Conservation (phyloP, 192 early-diverging fungal species). For the Piromyces sp. region DNA sequence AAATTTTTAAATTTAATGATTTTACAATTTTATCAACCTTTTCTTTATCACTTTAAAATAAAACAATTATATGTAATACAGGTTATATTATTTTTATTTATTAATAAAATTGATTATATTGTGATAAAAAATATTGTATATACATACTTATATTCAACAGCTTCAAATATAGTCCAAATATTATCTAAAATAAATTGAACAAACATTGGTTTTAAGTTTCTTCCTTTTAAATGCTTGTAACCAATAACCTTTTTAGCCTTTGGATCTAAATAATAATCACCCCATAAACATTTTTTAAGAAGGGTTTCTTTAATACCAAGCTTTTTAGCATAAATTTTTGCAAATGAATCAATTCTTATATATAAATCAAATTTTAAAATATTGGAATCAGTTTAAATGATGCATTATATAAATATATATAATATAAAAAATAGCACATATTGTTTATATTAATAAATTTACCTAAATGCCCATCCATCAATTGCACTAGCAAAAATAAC, state of each 20-base stretch:
- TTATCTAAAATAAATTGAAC: conserved; percentile 89
- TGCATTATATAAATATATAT: conserved; percentile 1
- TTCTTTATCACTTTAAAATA: conserved; percentile 39
- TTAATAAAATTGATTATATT: too few species aligned
- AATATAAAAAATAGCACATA: too few species aligned
- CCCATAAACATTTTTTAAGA: conserved; percentile 81
- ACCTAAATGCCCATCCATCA: conserved; percentile 96
- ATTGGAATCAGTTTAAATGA: too few species aligned
- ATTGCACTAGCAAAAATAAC: conserved; percentile 90
- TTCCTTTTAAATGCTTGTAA: conserved; percentile 66
- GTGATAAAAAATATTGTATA: too few species aligned
- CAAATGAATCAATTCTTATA: conserved; percentile 72
- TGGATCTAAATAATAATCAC: conserved; percentile 89
- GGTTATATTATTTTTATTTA: too few species aligned
- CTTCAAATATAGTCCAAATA: conserved; percentile 88
- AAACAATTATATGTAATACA: too few species aligned
- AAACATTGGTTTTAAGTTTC: conserved; percentile 81
- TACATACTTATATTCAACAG: conserved; percentile 20
- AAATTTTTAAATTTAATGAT: conserved; percentile 69
- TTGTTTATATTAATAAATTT: conserved; percentile 6
- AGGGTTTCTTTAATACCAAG: conserved; percentile 60
- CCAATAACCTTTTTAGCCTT: conserved; percentile 81
- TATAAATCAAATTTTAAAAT: too few species aligned
- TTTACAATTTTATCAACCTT: conserved; percentile 85
- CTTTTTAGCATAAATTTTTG: conserved; percentile 73